Evolutionary conservation across 345 rosid species (phyloP).

Genomic region (Barbarea vulgaris): DNA sequence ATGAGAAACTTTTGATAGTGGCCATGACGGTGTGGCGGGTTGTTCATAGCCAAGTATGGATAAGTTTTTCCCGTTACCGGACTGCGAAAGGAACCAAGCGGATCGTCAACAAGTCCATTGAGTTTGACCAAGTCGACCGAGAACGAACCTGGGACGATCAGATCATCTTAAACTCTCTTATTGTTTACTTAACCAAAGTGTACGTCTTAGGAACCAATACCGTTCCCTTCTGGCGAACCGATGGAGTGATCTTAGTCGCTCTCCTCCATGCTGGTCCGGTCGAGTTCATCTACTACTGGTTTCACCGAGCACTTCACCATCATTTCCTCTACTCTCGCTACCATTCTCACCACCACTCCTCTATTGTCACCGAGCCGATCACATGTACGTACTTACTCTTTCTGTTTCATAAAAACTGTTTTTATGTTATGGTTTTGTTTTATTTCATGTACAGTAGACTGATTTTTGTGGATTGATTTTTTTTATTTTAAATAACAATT

Average conservation of each 20-base stretch:
- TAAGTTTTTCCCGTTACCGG: slow-evolving; percentile 47
- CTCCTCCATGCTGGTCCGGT: slow-evolving; percentile 64
- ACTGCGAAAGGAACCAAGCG: slow-evolving; percentile 55
- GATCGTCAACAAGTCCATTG: slow-evolving; percentile 57
- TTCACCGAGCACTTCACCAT: slow-evolving; percentile 75
- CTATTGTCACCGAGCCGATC: slow-evolving; percentile 70
- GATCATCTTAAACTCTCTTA: slow-evolving; percentile 40
- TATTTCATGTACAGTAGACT: background rate
- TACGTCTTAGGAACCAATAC: slow-evolving; percentile 22
- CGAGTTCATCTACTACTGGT: slow-evolving; percentile 79
- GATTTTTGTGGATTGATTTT: background rate
- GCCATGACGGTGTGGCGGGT: slow-evolving; percentile 43
- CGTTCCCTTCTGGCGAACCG: slow-evolving; percentile 60
- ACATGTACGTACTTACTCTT: slow-evolving; percentile 42
- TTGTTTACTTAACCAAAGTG: slow-evolving; percentile 28
- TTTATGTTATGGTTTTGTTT: background rate
- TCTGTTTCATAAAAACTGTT: background rate
- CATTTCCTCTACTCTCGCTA: slow-evolving; percentile 75
- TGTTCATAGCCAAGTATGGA: slow-evolving; percentile 62
- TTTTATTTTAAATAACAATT: background rate
- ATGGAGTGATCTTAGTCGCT: slow-evolving; percentile 45
- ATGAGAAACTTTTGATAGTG: slow-evolving; percentile 44
- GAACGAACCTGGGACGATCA: slow-evolving; percentile 69
- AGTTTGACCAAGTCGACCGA: slow-evolving; percentile 67
- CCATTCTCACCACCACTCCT: slow-evolving; percentile 84